Conservation (phyloP, 495 filamentous ascomycete genomes). For the Aspergillus nidulans region DNA sequence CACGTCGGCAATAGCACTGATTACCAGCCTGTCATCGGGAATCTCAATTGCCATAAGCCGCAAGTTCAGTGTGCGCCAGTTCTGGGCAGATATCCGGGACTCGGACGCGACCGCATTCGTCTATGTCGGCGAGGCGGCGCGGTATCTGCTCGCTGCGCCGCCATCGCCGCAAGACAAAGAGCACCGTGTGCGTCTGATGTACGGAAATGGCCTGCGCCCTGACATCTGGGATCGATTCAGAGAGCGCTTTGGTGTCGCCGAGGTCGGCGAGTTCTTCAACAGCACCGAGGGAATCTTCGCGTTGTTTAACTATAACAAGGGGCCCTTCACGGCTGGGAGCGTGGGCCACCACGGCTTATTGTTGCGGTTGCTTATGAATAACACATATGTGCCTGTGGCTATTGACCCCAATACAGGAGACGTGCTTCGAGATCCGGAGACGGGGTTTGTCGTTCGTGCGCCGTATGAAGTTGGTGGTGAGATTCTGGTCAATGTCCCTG, state of each 20-base stretch:
- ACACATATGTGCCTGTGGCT: slow-evolving; percentile 60
- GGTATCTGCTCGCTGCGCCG: slow-evolving; percentile 69
- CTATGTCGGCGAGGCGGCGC: slow-evolving; percentile 79
- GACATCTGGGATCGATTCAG: slow-evolving; percentile 72
- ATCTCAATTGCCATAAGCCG: slow-evolving; percentile 62
- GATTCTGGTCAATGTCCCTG: slow-evolving; percentile 64
- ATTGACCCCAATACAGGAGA: slow-evolving; percentile 64
- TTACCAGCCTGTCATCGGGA: slow-evolving; percentile 52
- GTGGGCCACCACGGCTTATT: slow-evolving; percentile 72
- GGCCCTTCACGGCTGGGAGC: slow-evolving; percentile 55
- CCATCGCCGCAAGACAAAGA: slow-evolving; percentile 58
- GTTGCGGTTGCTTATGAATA: slow-evolving; percentile 42
- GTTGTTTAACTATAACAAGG: slow-evolving; percentile 53
- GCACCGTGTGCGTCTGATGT: slow-evolving; percentile 64
- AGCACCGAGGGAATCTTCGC: slow-evolving; percentile 60
- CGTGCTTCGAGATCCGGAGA: slow-evolving; percentile 58
- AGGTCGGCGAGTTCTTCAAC: slow-evolving; percentile 63
- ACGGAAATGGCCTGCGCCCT: slow-evolving; percentile 72
- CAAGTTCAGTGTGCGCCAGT: slow-evolving; percentile 64
- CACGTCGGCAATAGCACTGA: slow-evolving; percentile 57
- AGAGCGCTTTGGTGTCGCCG: slow-evolving; percentile 56
- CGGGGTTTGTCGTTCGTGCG: slow-evolving; percentile 59
- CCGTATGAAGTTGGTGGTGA: slow-evolving; percentile 68
- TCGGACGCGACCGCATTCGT: slow-evolving; percentile 65
- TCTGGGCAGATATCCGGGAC: slow-evolving; percentile 73